Percentiles rank a stretch among this genome's conserved stretches.
These are phyloP conservation scores for Picochlorum sp. DNA, from an alignment of 139 green algal genomes.

Conservation along the genomic window DNA sequence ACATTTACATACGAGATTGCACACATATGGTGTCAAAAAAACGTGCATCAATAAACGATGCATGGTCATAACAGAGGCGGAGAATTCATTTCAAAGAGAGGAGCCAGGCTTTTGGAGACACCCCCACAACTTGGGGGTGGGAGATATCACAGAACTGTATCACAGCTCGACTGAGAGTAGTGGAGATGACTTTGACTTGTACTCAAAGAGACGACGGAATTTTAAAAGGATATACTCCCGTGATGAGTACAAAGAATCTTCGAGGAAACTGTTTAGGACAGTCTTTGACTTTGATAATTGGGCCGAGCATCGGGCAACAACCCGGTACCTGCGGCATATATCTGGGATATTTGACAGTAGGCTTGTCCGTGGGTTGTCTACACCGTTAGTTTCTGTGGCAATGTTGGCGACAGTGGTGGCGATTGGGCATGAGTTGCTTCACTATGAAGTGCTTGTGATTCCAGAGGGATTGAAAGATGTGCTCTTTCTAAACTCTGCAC, in stretches of 20 bases:
- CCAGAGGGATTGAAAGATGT: background rate
- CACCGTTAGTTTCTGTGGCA: conserved; percentile 15
- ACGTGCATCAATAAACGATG: no score
- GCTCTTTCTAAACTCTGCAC: background rate
- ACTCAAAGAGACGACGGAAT: background rate
- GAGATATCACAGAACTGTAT: background rate
- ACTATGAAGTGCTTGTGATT: background rate
- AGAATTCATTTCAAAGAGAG: no score
- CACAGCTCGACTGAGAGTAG: background rate
- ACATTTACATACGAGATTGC: no score
- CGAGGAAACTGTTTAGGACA: conserved; percentile 1
- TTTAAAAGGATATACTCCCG: background rate
- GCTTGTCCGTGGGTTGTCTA: conserved; percentile 14
- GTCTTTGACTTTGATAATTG: conserved; percentile 26
- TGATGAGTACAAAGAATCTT: conserved; percentile 7
- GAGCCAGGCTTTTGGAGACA: conserved; percentile 1
- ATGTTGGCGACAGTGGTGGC: background rate
- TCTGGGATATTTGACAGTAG: conserved; percentile 24
- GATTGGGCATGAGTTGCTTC: background rate
- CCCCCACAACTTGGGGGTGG: background rate
- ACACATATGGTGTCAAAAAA: no score
- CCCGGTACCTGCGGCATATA: conserved; percentile 23
- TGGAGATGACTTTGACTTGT: background rate
- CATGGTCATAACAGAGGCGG: no score
- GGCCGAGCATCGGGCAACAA: conserved; percentile 22